Evolutionary conservation across 352 stramenopile genomes (phyloP), one percentile per base, ranked within the genome.

Genomic region (Pythium guiyangense): DNA sequence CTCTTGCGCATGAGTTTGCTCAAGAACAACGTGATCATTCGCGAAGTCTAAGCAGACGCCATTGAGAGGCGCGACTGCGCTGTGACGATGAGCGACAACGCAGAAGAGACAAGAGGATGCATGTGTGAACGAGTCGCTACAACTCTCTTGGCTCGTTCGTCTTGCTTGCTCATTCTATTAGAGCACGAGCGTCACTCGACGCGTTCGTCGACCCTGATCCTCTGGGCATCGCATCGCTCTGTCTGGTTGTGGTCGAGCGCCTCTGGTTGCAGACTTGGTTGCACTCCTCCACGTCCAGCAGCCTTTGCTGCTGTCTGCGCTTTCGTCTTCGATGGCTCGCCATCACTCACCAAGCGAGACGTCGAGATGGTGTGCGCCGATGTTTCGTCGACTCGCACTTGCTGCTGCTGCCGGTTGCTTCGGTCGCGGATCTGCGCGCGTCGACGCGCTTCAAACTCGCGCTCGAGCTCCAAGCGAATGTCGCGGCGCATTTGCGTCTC

Each of bases 1-100:
- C 74, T 93, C 39, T 59, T 96, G 43, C 86, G 86, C 56, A 93
- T 94, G 81, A 93, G 81, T 60, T 43, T 96, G 59, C 60, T 96
- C 20, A 94, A 96, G 62, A 92, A 92, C 69, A 81, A 84, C 66
- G 62, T 94, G 51, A 73, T 93, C 57, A 84, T 94, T 34, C 77
- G 84, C 52, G 84, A 90, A n/a, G 59, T 67, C 22, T 89, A 74
- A 75, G 11, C 12, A 22, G 22, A 22, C 22, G 22, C 22, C 22
- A 22, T 22, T 22, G 22, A 22, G 22, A 22, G 22, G 22, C 22
- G 22, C 22, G 22, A 22, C 14, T 15, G 17, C 12, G 12, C 18
- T 5, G 11, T 22, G 39, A 22, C 22, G 31, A 10, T 10, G 22
- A 22, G 31, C 31, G 6, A 37, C 31, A 45, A 6, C 11, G n/a